Evolutionary conservation across 1,139 yeast species (phyloP).

Genomic region (Pichia sp.): DNA sequence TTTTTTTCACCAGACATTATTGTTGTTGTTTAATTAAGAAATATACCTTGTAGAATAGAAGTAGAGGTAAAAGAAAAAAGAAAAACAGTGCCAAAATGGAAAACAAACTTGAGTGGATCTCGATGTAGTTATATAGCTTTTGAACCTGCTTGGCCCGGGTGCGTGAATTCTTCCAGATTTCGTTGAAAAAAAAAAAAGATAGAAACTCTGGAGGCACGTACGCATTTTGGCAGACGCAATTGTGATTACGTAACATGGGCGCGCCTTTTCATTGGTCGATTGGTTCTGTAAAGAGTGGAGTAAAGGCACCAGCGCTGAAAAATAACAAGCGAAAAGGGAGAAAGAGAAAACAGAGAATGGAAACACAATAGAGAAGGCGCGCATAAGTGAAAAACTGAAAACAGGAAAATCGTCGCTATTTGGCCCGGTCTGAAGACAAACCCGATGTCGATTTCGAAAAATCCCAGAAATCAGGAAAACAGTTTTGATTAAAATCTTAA

Average conservation of each 20-base stretch:
- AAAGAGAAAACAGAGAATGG: not conserved
- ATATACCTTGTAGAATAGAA: conserved; percentile 6
- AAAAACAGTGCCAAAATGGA: not conserved
- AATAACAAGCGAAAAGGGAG: not conserved
- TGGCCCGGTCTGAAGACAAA: too few species aligned
- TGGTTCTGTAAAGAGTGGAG: too few species aligned
- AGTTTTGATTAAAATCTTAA: not conserved
- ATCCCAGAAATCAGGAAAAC: not conserved
- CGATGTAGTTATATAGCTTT: not conserved
- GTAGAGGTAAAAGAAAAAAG: not conserved
- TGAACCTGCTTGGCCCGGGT: not conserved
- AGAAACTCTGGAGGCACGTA: too few species aligned
- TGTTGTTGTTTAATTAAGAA: conserved; percentile 11
- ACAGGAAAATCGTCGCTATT: too few species aligned
- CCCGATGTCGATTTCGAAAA: too few species aligned
- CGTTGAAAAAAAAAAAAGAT: too few species aligned
- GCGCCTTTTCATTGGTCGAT: not conserved
- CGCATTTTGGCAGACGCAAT: not conserved
- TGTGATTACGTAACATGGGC: not conserved
- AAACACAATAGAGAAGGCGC: too few species aligned
- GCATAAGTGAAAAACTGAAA: too few species aligned
- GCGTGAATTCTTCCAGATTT: not conserved
- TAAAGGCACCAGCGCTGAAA: not conserved
- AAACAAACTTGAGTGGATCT: not conserved
- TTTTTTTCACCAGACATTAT: conserved; percentile 26